Evolutionary conservation across 345 rosid species (phyloP).

Genomic region (Ricinus communis): DNA sequence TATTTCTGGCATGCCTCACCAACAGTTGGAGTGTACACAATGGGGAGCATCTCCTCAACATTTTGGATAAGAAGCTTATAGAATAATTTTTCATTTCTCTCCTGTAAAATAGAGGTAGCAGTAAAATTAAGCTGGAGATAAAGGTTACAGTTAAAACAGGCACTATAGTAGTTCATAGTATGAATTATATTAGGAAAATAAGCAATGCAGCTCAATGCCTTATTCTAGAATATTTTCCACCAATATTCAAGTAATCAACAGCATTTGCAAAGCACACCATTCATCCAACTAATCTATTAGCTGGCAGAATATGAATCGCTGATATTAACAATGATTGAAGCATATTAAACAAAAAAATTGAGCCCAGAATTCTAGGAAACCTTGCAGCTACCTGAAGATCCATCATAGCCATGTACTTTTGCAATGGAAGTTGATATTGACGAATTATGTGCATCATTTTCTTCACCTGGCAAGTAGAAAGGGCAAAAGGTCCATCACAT

Average conservation of each 20-base stretch:
- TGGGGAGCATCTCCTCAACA: constrained; percentile 93
- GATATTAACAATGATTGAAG: not conserved
- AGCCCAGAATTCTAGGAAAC: not conserved
- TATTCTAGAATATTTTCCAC: not conserved
- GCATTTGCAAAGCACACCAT: no score
- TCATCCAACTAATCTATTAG: not conserved
- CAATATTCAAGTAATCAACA: not conserved
- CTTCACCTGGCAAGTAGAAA: constrained; percentile 53
- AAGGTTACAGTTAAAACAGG: not conserved
- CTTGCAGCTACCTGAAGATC: constrained; percentile 71
- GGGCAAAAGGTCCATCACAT: constrained; percentile 7
- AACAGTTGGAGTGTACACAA: constrained; percentile 95
- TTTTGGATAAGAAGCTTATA: constrained; percentile 87
- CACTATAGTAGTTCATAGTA: not conserved
- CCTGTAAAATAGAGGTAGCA: constrained; percentile 41
- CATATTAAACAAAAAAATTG: not conserved
- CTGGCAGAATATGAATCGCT: not conserved
- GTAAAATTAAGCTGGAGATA: not conserved
- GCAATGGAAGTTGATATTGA: constrained; percentile 84
- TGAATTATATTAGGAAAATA: not conserved
- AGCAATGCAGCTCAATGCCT: not conserved
- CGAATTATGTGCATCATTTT: constrained; percentile 85
- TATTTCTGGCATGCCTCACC: constrained; percentile 99
- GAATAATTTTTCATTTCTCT: constrained; percentile 78
- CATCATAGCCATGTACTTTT: constrained; percentile 96